Evolutionary conservation across 768 basidiomycete species (phyloP).

Genomic region (Lentinula sp.): DNA sequence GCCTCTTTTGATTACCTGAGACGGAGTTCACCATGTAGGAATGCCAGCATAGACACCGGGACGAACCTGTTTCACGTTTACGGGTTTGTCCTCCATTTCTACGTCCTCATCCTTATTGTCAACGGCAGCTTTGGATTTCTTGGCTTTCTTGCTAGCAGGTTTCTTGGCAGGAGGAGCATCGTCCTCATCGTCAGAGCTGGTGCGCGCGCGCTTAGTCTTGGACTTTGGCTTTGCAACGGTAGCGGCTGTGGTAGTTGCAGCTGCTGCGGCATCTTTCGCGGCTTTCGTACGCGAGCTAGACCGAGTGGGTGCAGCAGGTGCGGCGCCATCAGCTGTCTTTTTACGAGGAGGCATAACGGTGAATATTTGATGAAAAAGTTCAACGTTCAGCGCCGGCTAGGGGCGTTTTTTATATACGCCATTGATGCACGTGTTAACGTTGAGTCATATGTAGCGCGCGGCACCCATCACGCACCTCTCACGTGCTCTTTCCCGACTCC

Average conservation of each 20-base stretch:
- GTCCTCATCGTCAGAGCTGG: conserved; percentile 11
- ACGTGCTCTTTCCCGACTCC: background rate
- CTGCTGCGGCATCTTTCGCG: conserved; percentile 16
- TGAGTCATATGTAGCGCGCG: background rate
- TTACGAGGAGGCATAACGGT: conserved; percentile 39
- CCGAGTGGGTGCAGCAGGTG: conserved; percentile 25
- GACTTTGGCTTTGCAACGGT: conserved; percentile 18
- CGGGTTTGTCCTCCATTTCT: conserved; percentile 24
- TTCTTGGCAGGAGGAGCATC: conserved; percentile 6
- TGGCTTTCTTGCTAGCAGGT: conserved; percentile 7
- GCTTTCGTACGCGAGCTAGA: conserved; percentile 30
- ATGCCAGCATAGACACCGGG: background rate
- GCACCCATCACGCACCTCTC: background rate
- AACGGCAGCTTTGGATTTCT: conserved; percentile 15
- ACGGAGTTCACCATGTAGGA: conserved; percentile 13
- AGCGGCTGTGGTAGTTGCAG: conserved; percentile 18
- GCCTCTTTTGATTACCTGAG: conserved; percentile 46
- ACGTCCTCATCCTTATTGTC: conserved; percentile 13
- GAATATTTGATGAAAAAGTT: background rate
- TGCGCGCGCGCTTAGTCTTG: conserved; percentile 26
- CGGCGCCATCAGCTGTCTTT: conserved; percentile 26
- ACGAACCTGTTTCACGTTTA: conserved; percentile 35
- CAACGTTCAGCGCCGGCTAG: background rate
- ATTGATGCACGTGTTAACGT: background rate
- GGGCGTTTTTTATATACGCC: background rate